These are phyloP conservation scores for Globisporangium recalcitrans DNA, from an alignment of 352 stramenopile species.

Conservation along the genomic window DNA sequence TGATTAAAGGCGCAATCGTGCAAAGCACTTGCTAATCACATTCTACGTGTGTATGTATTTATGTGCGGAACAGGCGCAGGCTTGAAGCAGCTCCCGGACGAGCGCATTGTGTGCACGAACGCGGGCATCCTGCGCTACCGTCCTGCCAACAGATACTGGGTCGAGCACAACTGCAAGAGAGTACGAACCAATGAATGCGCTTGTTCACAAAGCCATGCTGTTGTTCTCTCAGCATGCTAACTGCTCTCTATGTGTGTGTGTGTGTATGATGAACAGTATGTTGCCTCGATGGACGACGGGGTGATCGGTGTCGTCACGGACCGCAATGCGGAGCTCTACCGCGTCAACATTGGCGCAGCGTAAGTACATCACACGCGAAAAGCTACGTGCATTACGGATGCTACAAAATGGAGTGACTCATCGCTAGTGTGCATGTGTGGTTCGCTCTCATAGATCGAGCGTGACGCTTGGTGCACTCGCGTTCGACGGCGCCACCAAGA, in stretches of 20 bases:
- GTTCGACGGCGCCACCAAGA: conserved; percentile 98
- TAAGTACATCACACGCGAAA: conserved; percentile 35
- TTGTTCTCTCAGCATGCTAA: conserved; percentile 5
- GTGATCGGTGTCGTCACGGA: conserved; percentile 95
- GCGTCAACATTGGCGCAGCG: conserved; percentile 92
- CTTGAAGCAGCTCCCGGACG: conserved; percentile 46
- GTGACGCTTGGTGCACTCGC: conserved; percentile 72
- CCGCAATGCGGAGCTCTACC: conserved; percentile 91
- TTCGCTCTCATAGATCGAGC: conserved; percentile 62
- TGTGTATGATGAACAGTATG: conserved; percentile 42
- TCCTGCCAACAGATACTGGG: conserved; percentile 85
- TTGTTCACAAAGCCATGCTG: background rate
- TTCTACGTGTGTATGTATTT: background rate
- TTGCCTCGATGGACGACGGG: conserved; percentile 76
- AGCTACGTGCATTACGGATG: background rate
- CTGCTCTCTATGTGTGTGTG: background rate
- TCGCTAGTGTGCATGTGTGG: background rate
- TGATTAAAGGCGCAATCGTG: background rate
- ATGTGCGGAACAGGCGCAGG: conserved; percentile 36
- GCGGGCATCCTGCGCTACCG: conserved; percentile 82
- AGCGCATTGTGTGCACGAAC: conserved; percentile 73
- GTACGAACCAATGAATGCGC: conserved; percentile 28
- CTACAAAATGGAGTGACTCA: background rate
- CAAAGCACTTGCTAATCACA: background rate
- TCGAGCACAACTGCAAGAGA: conserved; percentile 85